phyloP scores from a whole-genome alignment of 225 moss, liverwort and hornwort species.

The Climacium dendroides region DNA sequence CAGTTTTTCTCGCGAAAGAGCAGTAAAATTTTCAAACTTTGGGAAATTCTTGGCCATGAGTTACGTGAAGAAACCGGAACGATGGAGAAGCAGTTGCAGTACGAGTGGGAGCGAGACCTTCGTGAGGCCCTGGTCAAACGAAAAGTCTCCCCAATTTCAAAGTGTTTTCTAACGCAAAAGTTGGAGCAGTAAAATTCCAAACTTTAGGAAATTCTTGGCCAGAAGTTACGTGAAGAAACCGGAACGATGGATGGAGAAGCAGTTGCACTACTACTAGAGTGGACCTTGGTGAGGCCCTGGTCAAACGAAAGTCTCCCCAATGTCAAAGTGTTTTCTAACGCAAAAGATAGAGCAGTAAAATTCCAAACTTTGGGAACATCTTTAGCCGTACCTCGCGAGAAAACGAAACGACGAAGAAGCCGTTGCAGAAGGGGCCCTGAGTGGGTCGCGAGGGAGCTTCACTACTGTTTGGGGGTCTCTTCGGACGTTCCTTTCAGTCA shows the following conservation, averaged over 20 bases:
- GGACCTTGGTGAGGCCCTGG: background rate
- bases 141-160: background rate
- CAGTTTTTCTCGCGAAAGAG: background rate
- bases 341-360: background rate
- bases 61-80: background rate
- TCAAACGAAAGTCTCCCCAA: background rate
- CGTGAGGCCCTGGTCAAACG: background rate
- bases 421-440: background rate
- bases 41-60: no score
- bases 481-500: background rate
- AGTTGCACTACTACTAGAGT: no score
- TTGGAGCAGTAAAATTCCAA: background rate
- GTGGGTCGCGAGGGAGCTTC: background rate
- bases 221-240: no score
- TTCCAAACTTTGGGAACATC: background rate
- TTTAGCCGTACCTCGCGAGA: accelerated
- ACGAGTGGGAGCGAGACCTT: background rate
- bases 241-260: background rate
- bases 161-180: background rate
- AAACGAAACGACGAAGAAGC: background rate
- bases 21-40: background rate
- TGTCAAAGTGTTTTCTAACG: background rate
- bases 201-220: background rate
- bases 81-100: background rate
- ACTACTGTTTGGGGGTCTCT: background rate